Conservation (phyloP, 2,329 filamentous ascomycete genomes). For the Cercospora berteroae region DNA sequence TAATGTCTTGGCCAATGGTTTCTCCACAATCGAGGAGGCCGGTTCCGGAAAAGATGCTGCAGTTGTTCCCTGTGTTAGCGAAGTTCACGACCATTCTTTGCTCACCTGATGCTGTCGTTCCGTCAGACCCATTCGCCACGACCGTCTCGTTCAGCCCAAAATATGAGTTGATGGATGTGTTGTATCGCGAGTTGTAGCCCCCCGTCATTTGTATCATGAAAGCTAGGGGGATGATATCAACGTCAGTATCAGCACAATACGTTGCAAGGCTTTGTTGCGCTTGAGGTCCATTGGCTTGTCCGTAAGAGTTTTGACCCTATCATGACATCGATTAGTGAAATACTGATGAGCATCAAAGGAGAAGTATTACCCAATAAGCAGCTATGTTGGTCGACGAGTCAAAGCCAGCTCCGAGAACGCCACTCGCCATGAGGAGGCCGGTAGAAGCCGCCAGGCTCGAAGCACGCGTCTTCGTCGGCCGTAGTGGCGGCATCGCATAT, state of each 20-base stretch:
- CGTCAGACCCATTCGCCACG: not conserved
- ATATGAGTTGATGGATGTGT: conserved; percentile 7
- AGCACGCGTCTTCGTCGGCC: conserved; percentile 15
- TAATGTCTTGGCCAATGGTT: conserved; percentile 45
- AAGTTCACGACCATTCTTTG: conserved; percentile 51
- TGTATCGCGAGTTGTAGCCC: conserved; percentile 9
- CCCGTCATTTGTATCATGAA: conserved; percentile 59
- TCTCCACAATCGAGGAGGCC: conserved; percentile 58
- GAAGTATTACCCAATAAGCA: conserved; percentile 12
- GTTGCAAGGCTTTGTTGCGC: conserved; percentile 56
- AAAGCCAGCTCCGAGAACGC: conserved; percentile 18
- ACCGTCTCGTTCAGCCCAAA: not conserved
- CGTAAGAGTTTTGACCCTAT: conserved; percentile 59
- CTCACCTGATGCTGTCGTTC: conserved; percentile 1
- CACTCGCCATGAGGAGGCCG: conserved; percentile 19
- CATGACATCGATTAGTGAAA: not conserved
- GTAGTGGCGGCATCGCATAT: conserved; percentile 16
- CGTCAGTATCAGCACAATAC: conserved; percentile 57
- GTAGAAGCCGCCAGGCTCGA: conserved; percentile 18
- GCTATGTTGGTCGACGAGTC: conserved; percentile 17
- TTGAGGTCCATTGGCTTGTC: conserved; percentile 44
- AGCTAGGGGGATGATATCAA: conserved; percentile 62
- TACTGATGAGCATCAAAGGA: not conserved
- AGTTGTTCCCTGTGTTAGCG: conserved; percentile 62
- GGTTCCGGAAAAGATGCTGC: conserved; percentile 59